phyloP scores from a whole-genome alignment of 179 eudicot species.

The Nepenthes alata region DNA sequence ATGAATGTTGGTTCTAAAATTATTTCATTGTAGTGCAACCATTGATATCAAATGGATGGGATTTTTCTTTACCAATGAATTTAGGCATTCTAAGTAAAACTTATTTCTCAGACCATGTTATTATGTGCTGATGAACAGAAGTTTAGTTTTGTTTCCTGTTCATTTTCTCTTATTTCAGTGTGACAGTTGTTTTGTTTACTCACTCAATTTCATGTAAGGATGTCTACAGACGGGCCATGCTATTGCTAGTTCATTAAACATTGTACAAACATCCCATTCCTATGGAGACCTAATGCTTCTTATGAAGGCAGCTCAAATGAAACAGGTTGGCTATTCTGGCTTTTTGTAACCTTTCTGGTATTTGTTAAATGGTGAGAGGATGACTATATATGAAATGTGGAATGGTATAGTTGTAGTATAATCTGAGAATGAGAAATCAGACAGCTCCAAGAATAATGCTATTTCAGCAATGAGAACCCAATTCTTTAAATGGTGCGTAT shows the following conservation, averaged over 20 bases:
- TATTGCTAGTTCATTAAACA: conserved; percentile 70
- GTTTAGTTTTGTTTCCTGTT: not conserved
- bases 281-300: conserved; percentile 77
- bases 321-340: conserved; percentile 38
- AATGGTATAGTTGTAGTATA: too few species aligned
- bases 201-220: not conserved
- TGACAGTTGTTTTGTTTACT: too few species aligned
- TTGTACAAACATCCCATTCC: conserved; percentile 64
- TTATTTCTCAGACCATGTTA: too few species aligned
- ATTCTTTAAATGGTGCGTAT: not conserved
- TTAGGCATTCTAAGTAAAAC: too few species aligned
- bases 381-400: too few species aligned
- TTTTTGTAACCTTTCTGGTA: not conserved
- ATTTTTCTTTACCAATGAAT: too few species aligned
- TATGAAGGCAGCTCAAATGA: conserved; percentile 53
- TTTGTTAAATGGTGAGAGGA: too few species aligned
- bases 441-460: not conserved
- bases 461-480: too few species aligned
- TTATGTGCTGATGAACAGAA: not conserved
- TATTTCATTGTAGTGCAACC: too few species aligned
- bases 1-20: too few species aligned
- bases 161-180: not conserved
- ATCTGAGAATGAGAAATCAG: too few species aligned
- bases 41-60: too few species aligned
- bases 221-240: conserved; percentile 60